Conservation (phyloP, 192 early-diverging fungal genomes). For the Rhizophagus prolifer region DNA sequence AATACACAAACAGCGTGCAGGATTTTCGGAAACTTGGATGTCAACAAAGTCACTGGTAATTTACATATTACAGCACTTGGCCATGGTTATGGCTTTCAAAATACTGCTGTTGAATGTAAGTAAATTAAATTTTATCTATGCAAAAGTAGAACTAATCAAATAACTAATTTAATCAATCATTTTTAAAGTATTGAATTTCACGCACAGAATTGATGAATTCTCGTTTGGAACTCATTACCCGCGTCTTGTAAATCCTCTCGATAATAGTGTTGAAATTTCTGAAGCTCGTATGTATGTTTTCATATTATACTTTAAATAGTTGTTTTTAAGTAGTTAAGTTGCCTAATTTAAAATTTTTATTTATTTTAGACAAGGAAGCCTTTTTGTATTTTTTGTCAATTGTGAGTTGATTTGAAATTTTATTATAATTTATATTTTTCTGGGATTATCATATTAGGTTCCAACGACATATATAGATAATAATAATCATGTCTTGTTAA, state of each 20-base stretch:
- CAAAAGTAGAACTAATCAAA: not conserved
- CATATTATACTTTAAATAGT: not conserved
- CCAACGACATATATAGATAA: constrained; percentile 77
- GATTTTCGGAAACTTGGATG: constrained; percentile 67
- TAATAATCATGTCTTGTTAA: constrained; percentile 54
- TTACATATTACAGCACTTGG: constrained; percentile 89
- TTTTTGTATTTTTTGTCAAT: constrained; percentile 90
- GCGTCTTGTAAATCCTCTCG: constrained; percentile 83
- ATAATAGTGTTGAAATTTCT: constrained; percentile 71
- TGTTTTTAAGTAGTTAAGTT: not conserved
- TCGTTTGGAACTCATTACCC: constrained; percentile 90
- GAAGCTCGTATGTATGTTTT: constrained; percentile 50
- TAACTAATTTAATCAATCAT: constrained; percentile 2
- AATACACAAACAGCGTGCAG: constrained; percentile 65
- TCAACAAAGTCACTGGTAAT: constrained; percentile 84
- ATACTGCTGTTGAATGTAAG: constrained; percentile 66
- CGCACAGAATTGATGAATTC: constrained; percentile 88
- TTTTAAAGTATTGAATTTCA: constrained; percentile 82
- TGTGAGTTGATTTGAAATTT: constrained; percentile 40
- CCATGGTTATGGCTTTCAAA: constrained; percentile 75
- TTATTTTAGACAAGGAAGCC: constrained; percentile 58
- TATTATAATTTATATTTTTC: not conserved
- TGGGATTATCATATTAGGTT: constrained; percentile 32
- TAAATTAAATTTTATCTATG: not conserved
- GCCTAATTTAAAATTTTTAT: not conserved